Percentiles rank a stretch among this genome's conserved stretches.
Conservation (phyloP, 176 grass and related monocot species). For the Avena eriantha region DNA sequence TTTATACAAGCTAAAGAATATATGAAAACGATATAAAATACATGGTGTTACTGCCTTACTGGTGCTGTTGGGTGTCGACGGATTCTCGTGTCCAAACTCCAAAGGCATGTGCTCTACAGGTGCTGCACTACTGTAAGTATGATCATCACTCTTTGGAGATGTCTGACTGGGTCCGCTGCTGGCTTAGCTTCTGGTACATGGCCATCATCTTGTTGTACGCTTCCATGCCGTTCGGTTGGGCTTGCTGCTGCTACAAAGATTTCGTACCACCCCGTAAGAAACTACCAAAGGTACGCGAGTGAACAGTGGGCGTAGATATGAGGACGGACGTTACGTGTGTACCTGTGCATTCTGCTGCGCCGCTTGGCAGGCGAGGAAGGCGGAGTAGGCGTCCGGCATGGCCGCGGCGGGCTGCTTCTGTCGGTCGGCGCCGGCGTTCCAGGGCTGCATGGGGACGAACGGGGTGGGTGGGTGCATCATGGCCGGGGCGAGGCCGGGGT, state of each 20-base stretch:
- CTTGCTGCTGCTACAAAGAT: slow-evolving; percentile 40
- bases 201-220: slow-evolving; percentile 74
- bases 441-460: slow-evolving; percentile 43
- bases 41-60: not conserved
- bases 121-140: not conserved
- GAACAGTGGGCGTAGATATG: not conserved
- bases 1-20: not conserved
- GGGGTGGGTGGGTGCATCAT: slow-evolving; percentile 52
- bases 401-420: slow-evolving; percentile 31
- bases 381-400: slow-evolving; percentile 57
- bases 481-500: slow-evolving; percentile 48
- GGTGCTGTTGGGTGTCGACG: not conserved
- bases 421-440: slow-evolving; percentile 45
- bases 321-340: not conserved
- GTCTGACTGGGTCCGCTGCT: slow-evolving; percentile 40
- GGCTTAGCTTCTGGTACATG: slow-evolving; percentile 64
- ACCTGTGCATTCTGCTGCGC: slow-evolving; percentile 63
- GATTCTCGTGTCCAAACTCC: not conserved
- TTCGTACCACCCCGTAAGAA: not conserved
- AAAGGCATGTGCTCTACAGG: not conserved
- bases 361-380: slow-evolving; percentile 63
- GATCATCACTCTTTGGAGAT: slow-evolving; percentile 55
- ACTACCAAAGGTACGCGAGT: not conserved
- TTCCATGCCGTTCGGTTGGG: slow-evolving; percentile 58
- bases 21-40: slow-evolving; percentile 6